Evolutionary conservation across 1,139 yeast genomes (phyloP), one percentile per base, ranked within the genome.

Genomic region (Hyphopichia pseudoburtonii): DNA sequence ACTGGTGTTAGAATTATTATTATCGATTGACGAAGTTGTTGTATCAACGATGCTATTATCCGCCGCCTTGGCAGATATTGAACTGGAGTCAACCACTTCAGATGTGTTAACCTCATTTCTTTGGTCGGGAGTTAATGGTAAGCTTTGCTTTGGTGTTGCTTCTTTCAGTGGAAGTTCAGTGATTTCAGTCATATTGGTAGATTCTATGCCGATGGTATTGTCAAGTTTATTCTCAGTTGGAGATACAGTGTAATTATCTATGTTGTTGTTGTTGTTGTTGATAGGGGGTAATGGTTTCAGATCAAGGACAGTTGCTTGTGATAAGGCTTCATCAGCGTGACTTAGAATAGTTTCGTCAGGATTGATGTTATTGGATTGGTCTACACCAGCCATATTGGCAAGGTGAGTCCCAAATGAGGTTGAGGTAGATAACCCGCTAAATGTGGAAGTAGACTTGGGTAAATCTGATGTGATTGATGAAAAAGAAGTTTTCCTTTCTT

Each of bases 141-240:
- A 29, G 19, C 22, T 9, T 25, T 22, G 31, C 4, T 26, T 23
- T 17, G 28, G 33, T 19, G 35, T 25, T 22, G 30, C 41, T 21
- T 21, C 9, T 21, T 21, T 21, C 23, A 21, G n/a, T n/a, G n/a
- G n/a, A n/a, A n/a, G n/a, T n/a, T n/a, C n/a, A n/a, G n/a, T n/a
- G n/a, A n/a, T n/a, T n/a, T n/a, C n/a, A n/a, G n/a, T n/a, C n/a
- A n/a, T n/a, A n/a, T n/a, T n/a, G n/a, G n/a, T n/a, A n/a, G n/a
- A n/a, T n/a, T n/a, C n/a, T n/a, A n/a, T n/a, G n/a, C n/a, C n/a
- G n/a, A n/a, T n/a, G n/a, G n/a, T n/a, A n/a, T n/a, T n/a, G n/a
- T n/a, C n/a, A n/a, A n/a, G n/a, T 7, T 21, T 21, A 21, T 7
- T 21, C 9, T 21, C 23, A 21, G 23, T 10, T 21, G 7, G 23